Percentiles rank a stretch among this genome's conserved stretches.
These are phyloP conservation scores for Bryopsis sp. DNA, from an alignment of 139 green algal species.

Conservation along the genomic window DNA sequence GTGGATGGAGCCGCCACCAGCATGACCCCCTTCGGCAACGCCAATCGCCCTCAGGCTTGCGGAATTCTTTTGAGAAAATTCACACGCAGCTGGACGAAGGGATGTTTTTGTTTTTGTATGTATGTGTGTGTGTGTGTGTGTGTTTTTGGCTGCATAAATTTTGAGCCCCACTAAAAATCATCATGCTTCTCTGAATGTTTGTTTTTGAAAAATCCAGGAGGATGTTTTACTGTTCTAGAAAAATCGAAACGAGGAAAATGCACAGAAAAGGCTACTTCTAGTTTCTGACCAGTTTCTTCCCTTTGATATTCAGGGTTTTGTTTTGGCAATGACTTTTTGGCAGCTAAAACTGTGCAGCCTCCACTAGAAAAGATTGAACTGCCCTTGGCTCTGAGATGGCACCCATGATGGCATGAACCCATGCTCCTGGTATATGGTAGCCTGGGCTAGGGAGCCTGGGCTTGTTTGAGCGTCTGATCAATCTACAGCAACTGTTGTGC, in stretches of 20 bases:
- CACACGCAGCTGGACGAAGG: too few species aligned
- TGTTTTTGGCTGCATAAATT: too few species aligned
- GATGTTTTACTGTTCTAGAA: too few species aligned
- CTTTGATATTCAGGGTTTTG: neutral
- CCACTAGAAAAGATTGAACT: constrained; percentile 12
- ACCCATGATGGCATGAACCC: constrained; percentile 8
- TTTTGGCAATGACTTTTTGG: constrained; percentile 13
- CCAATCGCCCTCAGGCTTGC: constrained; percentile 57
- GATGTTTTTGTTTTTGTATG: too few species aligned
- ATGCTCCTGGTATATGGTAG: constrained; percentile 10
- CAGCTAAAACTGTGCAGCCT: constrained; percentile 14
- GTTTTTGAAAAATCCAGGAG: too few species aligned
- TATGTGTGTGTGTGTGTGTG: too few species aligned
- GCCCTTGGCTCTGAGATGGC: constrained; percentile 10
- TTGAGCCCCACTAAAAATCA: too few species aligned
- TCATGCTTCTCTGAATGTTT: too few species aligned
- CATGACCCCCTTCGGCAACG: constrained; percentile 85
- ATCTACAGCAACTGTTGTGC: neutral
- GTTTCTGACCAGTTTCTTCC: too few species aligned
- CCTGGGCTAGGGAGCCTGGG: neutral
- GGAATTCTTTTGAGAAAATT: too few species aligned
- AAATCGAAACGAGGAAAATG: too few species aligned
- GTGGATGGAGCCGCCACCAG: constrained; percentile 29
- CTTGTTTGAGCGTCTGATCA: neutral
- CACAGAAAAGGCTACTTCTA: too few species aligned